Base-by-base conservation (phyloP, 805 yeast genomes). In the Scheffersomyces coipomensis region DNA sequence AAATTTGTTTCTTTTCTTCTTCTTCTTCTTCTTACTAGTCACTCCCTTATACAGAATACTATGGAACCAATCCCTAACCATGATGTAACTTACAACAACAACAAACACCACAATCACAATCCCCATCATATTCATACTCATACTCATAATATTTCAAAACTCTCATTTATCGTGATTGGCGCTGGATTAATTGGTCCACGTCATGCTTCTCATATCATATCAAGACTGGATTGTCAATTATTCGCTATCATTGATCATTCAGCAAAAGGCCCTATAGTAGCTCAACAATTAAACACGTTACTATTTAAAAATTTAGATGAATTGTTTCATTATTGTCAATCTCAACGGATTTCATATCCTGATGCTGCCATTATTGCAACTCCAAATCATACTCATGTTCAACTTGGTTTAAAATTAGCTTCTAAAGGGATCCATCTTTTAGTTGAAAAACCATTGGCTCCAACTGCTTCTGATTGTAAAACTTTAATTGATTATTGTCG, bases 131-230 rank as follows among this genome's bases (percentile, higher is more conserved):
- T 10, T n/a, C 13, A 32, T 32, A 32, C 8, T 10, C 12, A 12
- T 32, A 12, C 7, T 11, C 15, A 18, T 9, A 18, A 30, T 30
- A n/a, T 19, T 11, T n/a, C n/a, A n/a, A 33, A 25, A 33, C 8
- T 19, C 4, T 26, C 52, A n/a, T 46, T 62, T 29, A 49, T 63
- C 15, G 58, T 62, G 11, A 54, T 63, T 19, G 71, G 73, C 0
- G 70, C 68, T 7, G 71, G 73, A 4, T 47, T 66, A 19, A 66
- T 66, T 16, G 73, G 73, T 8, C 71, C 73, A 4, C 53, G 73
- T 34, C 73, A 66, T 45, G 69, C 70, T 10, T 51, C 54, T 21
- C 73, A 66, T 40, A 48, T 66, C 8, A 30, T 38, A 8, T 45
- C 49, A 17, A 45, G 62, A 29, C 41, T 52, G 2, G 57, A 56